Evolutionary conservation across 345 rosid genomes (phyloP).

Genomic region (Gossypium turneri): DNA sequence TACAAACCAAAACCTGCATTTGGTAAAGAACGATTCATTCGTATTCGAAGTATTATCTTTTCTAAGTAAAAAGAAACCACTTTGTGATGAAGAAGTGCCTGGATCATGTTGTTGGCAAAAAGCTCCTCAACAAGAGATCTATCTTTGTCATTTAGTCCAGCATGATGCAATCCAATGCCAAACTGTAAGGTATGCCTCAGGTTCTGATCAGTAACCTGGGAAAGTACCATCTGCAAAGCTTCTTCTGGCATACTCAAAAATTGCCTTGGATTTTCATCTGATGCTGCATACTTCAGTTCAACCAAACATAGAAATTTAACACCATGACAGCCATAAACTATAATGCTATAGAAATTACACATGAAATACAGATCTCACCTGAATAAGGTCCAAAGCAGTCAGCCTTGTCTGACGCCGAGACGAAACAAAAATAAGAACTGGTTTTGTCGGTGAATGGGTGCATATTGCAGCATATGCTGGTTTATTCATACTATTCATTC

Average conservation of each 20-base stretch:
- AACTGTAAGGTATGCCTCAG: conserved; percentile 93
- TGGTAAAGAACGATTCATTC: neutral
- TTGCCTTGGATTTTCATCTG: conserved; percentile 94
- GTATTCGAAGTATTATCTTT: conserved; percentile 1
- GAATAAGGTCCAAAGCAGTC: conserved; percentile 94
- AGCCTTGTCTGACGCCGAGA: conserved; percentile 99
- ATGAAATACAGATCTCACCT: conserved; percentile 43
- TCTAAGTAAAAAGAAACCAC: conserved; percentile 13
- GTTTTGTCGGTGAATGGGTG: conserved; percentile 93
- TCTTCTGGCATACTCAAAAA: conserved; percentile 84
- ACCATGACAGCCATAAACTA: conserved; percentile 8
- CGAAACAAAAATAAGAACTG: conserved; percentile 94
- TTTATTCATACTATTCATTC: conserved; percentile 98
- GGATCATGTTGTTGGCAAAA: conserved; percentile 92
- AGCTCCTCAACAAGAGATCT: conserved; percentile 94
- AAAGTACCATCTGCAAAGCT: conserved; percentile 88
- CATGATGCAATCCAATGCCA: conserved; percentile 96
- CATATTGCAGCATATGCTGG: conserved; percentile 99
- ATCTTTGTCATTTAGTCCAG: conserved; percentile 93
- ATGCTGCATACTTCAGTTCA: conserved; percentile 69
- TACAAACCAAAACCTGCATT: conserved; percentile 80
- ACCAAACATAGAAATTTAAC: conserved; percentile 19
- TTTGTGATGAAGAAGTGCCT: conserved; percentile 44
- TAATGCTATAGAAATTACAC: neutral
- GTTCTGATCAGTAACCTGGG: conserved; percentile 89